These are phyloP conservation scores for Trametes coccinea DNA, from an alignment of 768 basidiomycete genomes.

Conservation along the genomic window DNA sequence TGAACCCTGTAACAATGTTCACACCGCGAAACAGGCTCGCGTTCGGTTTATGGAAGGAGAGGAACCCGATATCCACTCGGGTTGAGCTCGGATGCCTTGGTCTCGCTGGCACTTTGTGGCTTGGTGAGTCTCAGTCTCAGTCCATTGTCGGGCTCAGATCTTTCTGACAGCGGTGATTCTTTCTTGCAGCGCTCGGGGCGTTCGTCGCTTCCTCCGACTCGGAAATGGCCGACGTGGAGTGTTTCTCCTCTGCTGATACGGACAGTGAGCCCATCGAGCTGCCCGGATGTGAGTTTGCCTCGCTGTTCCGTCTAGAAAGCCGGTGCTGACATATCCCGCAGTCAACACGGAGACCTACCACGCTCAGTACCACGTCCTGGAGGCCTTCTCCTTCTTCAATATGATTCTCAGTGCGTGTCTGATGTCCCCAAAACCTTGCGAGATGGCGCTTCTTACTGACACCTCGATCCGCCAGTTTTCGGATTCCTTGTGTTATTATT, in stretches of 20 bases:
- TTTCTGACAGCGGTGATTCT: constrained; percentile 1
- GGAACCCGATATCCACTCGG: constrained; percentile 79
- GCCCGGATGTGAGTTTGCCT: constrained; percentile 59
- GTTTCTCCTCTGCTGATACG: constrained; percentile 61
- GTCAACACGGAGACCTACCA: constrained; percentile 86
- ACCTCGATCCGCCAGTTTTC: constrained; percentile 41
- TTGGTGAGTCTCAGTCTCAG: constrained; percentile 48
- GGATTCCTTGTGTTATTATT: constrained; percentile 49
- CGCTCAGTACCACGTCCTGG: constrained; percentile 84
- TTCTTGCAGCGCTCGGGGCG: constrained; percentile 62
- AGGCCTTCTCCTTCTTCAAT: constrained; percentile 79
- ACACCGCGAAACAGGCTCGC: constrained; percentile 48
- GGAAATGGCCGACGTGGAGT: constrained; percentile 79
- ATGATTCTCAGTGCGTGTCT: constrained; percentile 59
- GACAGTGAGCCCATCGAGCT: constrained; percentile 55
- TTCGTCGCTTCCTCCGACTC: constrained; percentile 75
- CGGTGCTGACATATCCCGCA: constrained; percentile 30
- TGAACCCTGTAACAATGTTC: background rate
- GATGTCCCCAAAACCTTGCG: background rate
- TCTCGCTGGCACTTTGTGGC: constrained; percentile 75
- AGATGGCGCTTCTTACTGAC: constrained; percentile 12
- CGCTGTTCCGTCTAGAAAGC: background rate
- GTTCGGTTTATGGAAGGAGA: constrained; percentile 60
- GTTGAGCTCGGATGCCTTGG: constrained; percentile 73
- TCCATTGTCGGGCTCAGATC: background rate